Conservation (phyloP, 768 basidiomycete genomes). For the Termitomyces sp. region DNA sequence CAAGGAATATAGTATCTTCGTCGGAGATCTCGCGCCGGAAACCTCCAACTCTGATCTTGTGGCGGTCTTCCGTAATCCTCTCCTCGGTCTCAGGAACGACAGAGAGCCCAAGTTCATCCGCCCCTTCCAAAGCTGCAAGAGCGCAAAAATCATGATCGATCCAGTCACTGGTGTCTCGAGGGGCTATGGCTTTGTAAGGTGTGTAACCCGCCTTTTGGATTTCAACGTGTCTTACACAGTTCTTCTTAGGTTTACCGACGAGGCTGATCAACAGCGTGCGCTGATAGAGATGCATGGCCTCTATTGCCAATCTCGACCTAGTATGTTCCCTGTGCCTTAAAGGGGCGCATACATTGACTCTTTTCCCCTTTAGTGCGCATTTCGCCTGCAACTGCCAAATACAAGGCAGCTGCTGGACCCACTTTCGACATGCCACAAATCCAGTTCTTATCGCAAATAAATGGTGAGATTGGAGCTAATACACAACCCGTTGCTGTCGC, state of each 20-base stretch:
- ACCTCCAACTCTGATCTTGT: constrained; percentile 96
- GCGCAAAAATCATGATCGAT: constrained; percentile 94
- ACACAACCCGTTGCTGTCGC: constrained; percentile 41
- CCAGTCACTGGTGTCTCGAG: constrained; percentile 85
- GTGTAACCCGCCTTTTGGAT: constrained; percentile 18
- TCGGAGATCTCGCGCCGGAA: constrained; percentile 90
- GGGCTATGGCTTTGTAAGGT: constrained; percentile 93
- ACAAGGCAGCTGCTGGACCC: constrained; percentile 50
- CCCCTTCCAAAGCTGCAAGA: constrained; percentile 89
- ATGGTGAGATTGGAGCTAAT: constrained; percentile 26
- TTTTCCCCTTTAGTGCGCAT: constrained; percentile 65
- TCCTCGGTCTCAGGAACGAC: constrained; percentile 80
- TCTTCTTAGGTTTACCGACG: constrained; percentile 71
- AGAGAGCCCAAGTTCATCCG: constrained; percentile 86
- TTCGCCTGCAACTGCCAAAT: constrained; percentile 86
- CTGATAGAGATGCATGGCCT: constrained; percentile 90
- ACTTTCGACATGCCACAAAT: constrained; percentile 44
- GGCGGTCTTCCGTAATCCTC: constrained; percentile 87
- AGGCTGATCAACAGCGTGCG: constrained; percentile 85
- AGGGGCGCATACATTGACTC: constrained; percentile 26
- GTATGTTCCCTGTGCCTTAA: constrained; percentile 41
- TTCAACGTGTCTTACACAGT: constrained; percentile 13
- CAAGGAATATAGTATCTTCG: constrained; percentile 92
- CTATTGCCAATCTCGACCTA: constrained; percentile 85
- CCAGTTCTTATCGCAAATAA: constrained; percentile 34